A percentile compares a stretch with the other conserved stretches of the same genome.
Conservation (phyloP, 257 asterid genomes). For the Ballota nigra region DNA sequence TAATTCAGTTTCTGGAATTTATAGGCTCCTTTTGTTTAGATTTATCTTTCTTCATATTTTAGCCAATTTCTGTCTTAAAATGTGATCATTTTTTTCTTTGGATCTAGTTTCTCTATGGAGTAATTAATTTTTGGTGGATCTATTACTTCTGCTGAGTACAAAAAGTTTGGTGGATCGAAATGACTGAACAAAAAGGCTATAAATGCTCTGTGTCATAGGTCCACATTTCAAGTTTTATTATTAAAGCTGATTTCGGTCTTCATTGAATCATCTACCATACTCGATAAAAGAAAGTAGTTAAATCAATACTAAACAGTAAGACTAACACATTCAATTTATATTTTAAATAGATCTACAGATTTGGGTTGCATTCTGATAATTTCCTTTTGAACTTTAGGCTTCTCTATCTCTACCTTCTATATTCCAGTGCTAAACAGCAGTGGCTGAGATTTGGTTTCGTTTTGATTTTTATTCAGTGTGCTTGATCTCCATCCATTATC, state of each 20-base stretch:
- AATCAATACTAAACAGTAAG: not conserved
- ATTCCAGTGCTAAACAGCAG: not conserved
- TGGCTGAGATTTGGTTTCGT: not conserved
- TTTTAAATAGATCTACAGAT: not conserved
- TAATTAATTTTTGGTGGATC: slow-evolving; percentile 18
- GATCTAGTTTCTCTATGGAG: no score
- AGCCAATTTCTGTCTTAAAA: not conserved
- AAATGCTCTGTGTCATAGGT: slow-evolving; percentile 11
- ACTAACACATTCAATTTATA: not conserved
- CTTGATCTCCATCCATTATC: slow-evolving; percentile 5
- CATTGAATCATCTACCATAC: not conserved
- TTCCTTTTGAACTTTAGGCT: not conserved
- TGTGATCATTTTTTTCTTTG: slow-evolving; percentile 11
- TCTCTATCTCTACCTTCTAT: not conserved
- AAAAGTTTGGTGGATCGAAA: not conserved
- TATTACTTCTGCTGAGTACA: no score
- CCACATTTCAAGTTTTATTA: not conserved
- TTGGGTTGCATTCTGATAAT: not conserved
- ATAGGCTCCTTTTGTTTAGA: slow-evolving; percentile 3
- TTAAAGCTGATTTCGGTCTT: slow-evolving; percentile 5
- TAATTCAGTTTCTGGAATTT: not conserved
- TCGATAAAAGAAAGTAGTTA: not conserved
- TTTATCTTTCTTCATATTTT: not conserved
- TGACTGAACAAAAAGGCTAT: slow-evolving; percentile 1
- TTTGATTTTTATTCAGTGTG: not conserved